phyloP scores from a whole-genome alignment of 768 basidiomycete species.

The Tylopilus rubrobrunneus region DNA sequence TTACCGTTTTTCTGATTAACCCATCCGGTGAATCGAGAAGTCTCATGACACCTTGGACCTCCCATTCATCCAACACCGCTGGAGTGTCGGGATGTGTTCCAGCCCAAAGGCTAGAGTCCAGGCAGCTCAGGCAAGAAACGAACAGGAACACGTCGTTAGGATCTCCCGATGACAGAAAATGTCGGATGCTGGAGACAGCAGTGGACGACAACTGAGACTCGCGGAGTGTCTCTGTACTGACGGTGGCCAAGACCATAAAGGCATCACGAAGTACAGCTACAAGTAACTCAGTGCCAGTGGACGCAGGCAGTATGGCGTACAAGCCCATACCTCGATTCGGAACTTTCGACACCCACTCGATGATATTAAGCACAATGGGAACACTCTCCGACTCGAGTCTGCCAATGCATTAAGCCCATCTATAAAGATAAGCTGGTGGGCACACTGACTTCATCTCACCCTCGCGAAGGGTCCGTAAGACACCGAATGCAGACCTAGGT shows the following conservation, averaged over 20 bases:
- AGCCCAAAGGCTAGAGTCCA: slow-evolving; percentile 65
- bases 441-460: slow-evolving; percentile 23
- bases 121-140: slow-evolving; percentile 54
- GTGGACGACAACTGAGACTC: slow-evolving; percentile 14
- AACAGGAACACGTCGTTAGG: slow-evolving; percentile 66
- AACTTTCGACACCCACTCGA: slow-evolving; percentile 18
- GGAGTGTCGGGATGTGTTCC: slow-evolving; percentile 50
- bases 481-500: neutral
- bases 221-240: slow-evolving; percentile 17
- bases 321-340: slow-evolving; percentile 25
- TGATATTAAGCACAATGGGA: slow-evolving; percentile 23
- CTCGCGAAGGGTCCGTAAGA: slow-evolving; percentile 24
- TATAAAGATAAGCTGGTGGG: neutral
- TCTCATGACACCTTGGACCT: slow-evolving; percentile 70
- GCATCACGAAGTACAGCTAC: slow-evolving; percentile 32
- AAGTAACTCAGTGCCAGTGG: slow-evolving; percentile 25
- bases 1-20: slow-evolving; percentile 56
- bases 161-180: slow-evolving; percentile 53
- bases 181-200: slow-evolving; percentile 47
- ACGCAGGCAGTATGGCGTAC: neutral
- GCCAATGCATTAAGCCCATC: neutral
- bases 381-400: slow-evolving; percentile 24
- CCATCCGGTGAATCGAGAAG: slow-evolving; percentile 59
- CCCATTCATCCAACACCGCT: slow-evolving; percentile 61
- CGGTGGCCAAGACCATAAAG: slow-evolving; percentile 30